Base-by-base conservation (phyloP, 768 basidiomycete genomes). In the Holtermanniella nyarrowii region DNA sequence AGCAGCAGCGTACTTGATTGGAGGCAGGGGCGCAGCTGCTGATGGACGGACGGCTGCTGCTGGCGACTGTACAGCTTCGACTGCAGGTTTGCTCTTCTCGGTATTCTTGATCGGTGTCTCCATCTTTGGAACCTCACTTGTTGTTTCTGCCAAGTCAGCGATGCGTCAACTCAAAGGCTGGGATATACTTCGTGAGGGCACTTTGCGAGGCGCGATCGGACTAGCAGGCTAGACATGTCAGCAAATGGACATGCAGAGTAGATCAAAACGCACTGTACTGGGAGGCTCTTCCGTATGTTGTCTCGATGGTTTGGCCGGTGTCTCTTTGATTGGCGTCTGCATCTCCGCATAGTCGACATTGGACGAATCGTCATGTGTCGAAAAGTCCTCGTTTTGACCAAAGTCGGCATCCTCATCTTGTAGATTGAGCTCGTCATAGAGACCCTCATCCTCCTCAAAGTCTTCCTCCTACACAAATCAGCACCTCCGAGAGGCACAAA, bases 361-460 rank as follows among this genome's bases (percentile, higher is more conserved):
- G 74, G 26, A 84, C 37, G 70, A 71, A 47, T 83, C 85, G 55
- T 88, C 84, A 10, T 73, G 71, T 44, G 81, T 82, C 14, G 31
- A 7, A 16, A 88, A 81, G 46, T 89, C 86, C 47, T 82, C 81
- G 53, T 71, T 76, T 37, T 76, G 50, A 4, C 86, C 66, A 66
- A 90, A 89, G 18, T 86, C 85, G 75, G 89, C 89, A 66, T 97
- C 93, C 70, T 95, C 89, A 66, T 95, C 93, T 61, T 95, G 87
- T 43, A 99, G 83, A 63, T 87, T 87, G 55, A 99, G 86, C 14
- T 97, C 95, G 61, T 97, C 95, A 65, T 99, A 99, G 46, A 99
- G 86, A 44, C 88, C 90, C 69, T 90, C 86, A 65, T 97, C 88
- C 69, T 93, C 91, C 53, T 97, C 90, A 71, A 95, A 99, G 62